A percentile compares a stretch with the other conserved stretches of the same genome.
Evolutionary conservation across 2,329 filamentous ascomycete species (phyloP).

Genomic region (Trichoderma sp.): DNA sequence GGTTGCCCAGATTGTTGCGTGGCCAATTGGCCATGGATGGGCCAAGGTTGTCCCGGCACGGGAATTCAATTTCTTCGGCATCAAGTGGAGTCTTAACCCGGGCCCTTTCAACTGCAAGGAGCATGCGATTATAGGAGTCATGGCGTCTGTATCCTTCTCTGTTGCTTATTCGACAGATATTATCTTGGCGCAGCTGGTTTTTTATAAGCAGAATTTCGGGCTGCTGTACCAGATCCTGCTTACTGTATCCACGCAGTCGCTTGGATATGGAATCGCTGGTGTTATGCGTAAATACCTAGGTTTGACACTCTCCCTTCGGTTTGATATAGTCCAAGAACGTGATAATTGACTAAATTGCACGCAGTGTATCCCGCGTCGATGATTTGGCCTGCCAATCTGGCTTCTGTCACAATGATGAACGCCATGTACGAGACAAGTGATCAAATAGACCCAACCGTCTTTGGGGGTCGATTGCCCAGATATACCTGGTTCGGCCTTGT

Average conservation of each 20-base stretch:
- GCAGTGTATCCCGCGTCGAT: constrained; percentile 66
- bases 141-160: constrained; percentile 71
- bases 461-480: constrained; percentile 66
- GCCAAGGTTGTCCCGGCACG: constrained; percentile 55
- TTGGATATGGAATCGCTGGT: constrained; percentile 70
- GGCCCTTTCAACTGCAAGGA: constrained; percentile 72
- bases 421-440: constrained; percentile 68
- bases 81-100: constrained; percentile 62
- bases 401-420: constrained; percentile 67
- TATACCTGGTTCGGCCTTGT: constrained; percentile 65
- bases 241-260: constrained; percentile 67
- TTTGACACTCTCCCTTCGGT: constrained; percentile 34
- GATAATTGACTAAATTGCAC: not conserved
- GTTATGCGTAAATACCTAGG: constrained; percentile 66
- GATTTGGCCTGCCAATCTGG: constrained; percentile 72
- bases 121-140: constrained; percentile 67
- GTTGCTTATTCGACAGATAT: constrained; percentile 75
- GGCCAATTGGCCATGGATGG: constrained; percentile 64
- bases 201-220: constrained; percentile 71
- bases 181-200: constrained; percentile 68
- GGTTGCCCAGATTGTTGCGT: constrained; percentile 65
- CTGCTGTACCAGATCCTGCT: constrained; percentile 66
- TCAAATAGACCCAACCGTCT: constrained; percentile 50
- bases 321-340: not conserved
- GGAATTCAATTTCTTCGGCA: constrained; percentile 54